Evolutionary conservation across 1,284 basidiomycete genomes (phyloP).

Genomic region (Ceratobasidium theobromae): DNA sequence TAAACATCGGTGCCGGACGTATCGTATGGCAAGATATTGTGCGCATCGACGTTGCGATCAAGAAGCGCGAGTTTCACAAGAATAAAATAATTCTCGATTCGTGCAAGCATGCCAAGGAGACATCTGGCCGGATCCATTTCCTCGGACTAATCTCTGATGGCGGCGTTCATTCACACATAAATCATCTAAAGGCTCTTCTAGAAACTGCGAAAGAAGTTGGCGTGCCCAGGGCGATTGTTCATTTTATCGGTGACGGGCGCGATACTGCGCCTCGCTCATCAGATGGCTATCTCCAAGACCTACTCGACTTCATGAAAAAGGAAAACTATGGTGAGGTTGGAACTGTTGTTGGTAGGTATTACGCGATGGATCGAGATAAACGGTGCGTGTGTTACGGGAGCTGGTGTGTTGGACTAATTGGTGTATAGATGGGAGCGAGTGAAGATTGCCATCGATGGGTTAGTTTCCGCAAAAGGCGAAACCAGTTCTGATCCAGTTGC

Average conservation of each 20-base stretch:
- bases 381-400: slow-evolving; percentile 43
- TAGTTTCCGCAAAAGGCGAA: slow-evolving; percentile 75
- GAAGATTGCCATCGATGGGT: slow-evolving; percentile 82
- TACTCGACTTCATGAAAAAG: slow-evolving; percentile 75
- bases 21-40: slow-evolving; percentile 96
- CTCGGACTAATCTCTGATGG: slow-evolving; percentile 88
- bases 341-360: slow-evolving; percentile 85
- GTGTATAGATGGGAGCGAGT: slow-evolving; percentile 71
- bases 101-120: slow-evolving; percentile 75
- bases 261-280: slow-evolving; percentile 86
- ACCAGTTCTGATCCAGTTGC: slow-evolving; percentile 61
- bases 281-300: slow-evolving; percentile 68
- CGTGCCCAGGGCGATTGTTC: slow-evolving; percentile 81
- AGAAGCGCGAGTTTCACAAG: slow-evolving; percentile 84
- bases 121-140: slow-evolving; percentile 78
- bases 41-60: slow-evolving; percentile 84
- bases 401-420: background rate
- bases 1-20: slow-evolving; percentile 90
- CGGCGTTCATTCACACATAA: slow-evolving; percentile 92
- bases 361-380: slow-evolving; percentile 95
- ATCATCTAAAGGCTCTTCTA: slow-evolving; percentile 81
- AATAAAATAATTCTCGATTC: slow-evolving; percentile 69
- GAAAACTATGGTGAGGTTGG: slow-evolving; percentile 62
- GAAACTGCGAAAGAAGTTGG: slow-evolving; percentile 82
- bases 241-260: slow-evolving; percentile 88